Percentiles rank a stretch among this genome's conserved stretches.
Conservation (phyloP, 306 rosid genomes). For the Prosopis cineraria region DNA sequence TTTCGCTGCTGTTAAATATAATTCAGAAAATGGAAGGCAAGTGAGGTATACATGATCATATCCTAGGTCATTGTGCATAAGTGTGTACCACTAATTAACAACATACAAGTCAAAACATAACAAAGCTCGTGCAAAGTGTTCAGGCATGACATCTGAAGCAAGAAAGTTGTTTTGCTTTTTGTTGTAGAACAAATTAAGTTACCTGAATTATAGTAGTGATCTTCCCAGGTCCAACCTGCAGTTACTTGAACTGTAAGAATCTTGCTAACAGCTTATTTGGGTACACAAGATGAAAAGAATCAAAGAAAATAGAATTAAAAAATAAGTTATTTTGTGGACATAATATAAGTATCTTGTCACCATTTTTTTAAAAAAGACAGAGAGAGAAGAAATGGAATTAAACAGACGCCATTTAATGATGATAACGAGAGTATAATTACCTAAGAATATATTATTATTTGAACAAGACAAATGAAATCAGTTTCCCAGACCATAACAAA, state of each 20-base stretch:
- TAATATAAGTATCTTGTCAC: not conserved
- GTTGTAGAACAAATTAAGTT: conserved; percentile 22
- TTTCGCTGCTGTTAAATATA: not conserved
- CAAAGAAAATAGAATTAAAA: not conserved
- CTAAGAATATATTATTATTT: not conserved
- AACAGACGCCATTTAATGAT: not conserved
- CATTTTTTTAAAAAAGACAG: no score
- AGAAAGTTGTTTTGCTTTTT: not conserved
- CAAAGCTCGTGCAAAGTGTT: not conserved
- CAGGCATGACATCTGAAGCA: not conserved
- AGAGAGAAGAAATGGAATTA: not conserved
- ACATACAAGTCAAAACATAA: conserved; percentile 19
- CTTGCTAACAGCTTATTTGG: not conserved
- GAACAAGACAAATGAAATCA: not conserved
- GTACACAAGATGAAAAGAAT: not conserved
- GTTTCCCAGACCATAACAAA: not conserved
- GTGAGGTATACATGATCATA: not conserved
- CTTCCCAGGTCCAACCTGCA: conserved; percentile 78
- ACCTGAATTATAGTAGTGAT: conserved; percentile 73
- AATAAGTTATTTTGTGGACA: not conserved
- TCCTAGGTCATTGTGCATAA: not conserved
- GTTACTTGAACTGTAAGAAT: conserved; percentile 29
- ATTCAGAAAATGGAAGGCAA: conserved; percentile 22
- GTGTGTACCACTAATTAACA: not conserved
- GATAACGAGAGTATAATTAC: not conserved